A percentile compares a stretch with the other conserved stretches of the same genome.
phyloP scores from a whole-genome alignment of 129 eudicot species.

The Artemisia argyi region DNA sequence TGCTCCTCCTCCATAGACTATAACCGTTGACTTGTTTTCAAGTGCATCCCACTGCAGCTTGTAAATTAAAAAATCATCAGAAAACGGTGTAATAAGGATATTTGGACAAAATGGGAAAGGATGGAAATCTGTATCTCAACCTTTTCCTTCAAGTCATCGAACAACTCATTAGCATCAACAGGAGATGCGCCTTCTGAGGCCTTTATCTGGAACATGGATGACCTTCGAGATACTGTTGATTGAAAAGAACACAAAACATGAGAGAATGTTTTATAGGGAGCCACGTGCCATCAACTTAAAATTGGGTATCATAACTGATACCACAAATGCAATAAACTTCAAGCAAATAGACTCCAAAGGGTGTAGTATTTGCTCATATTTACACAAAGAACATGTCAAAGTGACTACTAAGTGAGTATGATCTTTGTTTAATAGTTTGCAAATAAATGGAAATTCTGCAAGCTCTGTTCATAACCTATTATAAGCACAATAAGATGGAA shows the following conservation, averaged over 20 bases:
- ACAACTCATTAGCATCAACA: conserved; percentile 61
- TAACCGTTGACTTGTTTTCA: conserved; percentile 91
- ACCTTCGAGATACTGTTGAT: conserved; percentile 47
- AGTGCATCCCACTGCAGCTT: conserved; percentile 79
- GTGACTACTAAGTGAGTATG: no score
- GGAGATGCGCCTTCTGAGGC: conserved; percentile 76
- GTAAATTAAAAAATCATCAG: background rate
- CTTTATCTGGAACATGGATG: conserved; percentile 54
- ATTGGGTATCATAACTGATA: background rate
- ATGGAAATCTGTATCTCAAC: conserved; percentile 25
- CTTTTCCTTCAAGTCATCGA: conserved; percentile 83
- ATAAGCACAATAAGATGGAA: no score
- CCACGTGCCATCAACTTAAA: background rate
- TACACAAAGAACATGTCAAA: no score
- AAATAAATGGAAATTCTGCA: no score
- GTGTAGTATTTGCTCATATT: no score
- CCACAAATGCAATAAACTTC: no score
- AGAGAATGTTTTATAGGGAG: background rate
- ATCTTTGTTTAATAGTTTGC: no score
- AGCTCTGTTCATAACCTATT: no score
- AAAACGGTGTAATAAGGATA: conserved; percentile 2
- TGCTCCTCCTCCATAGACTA: conserved; percentile 95
- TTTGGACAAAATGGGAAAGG: background rate
- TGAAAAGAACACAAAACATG: background rate
- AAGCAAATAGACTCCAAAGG: no score